Conservation (phyloP, 228 moss, liverwort and hornwort genomes). For the Sphagnum magellanicum region DNA sequence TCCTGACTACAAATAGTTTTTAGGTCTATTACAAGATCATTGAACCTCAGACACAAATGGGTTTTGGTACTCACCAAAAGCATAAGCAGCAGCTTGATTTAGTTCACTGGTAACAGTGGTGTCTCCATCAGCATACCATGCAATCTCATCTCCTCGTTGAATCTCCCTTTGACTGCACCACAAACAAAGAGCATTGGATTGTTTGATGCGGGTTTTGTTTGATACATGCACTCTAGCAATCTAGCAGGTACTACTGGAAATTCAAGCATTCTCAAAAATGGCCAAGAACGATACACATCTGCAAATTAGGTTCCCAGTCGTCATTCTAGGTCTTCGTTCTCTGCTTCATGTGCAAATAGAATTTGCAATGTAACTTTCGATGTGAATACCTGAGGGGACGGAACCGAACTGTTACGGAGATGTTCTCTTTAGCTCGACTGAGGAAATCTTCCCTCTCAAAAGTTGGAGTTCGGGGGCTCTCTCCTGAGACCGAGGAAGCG, state of each 20-base stretch:
- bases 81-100: conserved; percentile 81
- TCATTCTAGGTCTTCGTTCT: neutral
- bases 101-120: conserved; percentile 87
- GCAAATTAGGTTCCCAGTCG: neutral
- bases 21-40: too few species aligned
- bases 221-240: neutral
- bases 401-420: conserved; percentile 88
- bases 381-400: conserved; percentile 85
- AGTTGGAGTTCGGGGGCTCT: conserved; percentile 81
- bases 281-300: too few species aligned
- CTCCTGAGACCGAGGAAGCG: conserved; percentile 58
- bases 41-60: too few species aligned
- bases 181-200: neutral
- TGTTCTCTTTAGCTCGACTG: conserved; percentile 83
- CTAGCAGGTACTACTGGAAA: too few species aligned
- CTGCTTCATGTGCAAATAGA: too few species aligned
- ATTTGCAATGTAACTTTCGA: too few species aligned
- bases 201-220: neutral
- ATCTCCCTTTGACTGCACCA: conserved; percentile 82
- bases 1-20: too few species aligned
- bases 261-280: too few species aligned
- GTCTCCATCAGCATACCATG: conserved; percentile 98
- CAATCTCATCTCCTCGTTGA: conserved; percentile 92
- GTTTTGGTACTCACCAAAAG: conserved; percentile 49
- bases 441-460: conserved; percentile 67